Percentiles rank a stretch among this genome's conserved stretches.
Evolutionary conservation across 768 basidiomycete species (phyloP).

Genomic region (Leccinum broughii): DNA sequence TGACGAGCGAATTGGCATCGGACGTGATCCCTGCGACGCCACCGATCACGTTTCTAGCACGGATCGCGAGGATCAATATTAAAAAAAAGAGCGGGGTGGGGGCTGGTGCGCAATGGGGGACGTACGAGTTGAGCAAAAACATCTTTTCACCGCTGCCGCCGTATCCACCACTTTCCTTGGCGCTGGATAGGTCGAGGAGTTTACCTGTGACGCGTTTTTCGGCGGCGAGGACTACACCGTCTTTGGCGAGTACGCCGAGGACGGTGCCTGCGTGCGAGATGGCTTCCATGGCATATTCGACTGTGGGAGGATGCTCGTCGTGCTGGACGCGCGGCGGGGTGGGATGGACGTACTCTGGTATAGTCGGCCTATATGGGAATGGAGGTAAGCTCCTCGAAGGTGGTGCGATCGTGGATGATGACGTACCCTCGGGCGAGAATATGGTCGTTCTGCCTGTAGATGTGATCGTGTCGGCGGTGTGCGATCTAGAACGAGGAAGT

Average conservation of each 20-base stretch:
- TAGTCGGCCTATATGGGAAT: constrained; percentile 76
- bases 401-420: constrained; percentile 2
- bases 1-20: constrained; percentile 96
- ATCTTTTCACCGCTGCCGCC: constrained; percentile 99
- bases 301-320: constrained; percentile 40
- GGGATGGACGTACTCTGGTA: constrained; percentile 78
- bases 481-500: constrained; percentile 7
- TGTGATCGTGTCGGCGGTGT: constrained; percentile 23
- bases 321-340: constrained; percentile 1
- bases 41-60: constrained; percentile 77
- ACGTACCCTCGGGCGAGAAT: constrained; percentile 95
- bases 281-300: constrained; percentile 99
- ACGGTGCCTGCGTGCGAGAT: constrained; percentile 96
- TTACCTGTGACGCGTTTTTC: constrained; percentile 99
- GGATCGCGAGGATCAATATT: not conserved
- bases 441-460: constrained; percentile 89
- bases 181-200: constrained; percentile 84
- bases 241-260: constrained; percentile 86
- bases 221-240: constrained; percentile 89
- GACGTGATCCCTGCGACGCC: constrained; percentile 96
- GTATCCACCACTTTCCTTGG: constrained; percentile 79
- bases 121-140: constrained; percentile 88
- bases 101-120: not conserved
- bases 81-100: not conserved
- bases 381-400: constrained; percentile 6